phyloP scores from a whole-genome alignment of 139 green algal species.

The Medakamo hakoo region DNA sequence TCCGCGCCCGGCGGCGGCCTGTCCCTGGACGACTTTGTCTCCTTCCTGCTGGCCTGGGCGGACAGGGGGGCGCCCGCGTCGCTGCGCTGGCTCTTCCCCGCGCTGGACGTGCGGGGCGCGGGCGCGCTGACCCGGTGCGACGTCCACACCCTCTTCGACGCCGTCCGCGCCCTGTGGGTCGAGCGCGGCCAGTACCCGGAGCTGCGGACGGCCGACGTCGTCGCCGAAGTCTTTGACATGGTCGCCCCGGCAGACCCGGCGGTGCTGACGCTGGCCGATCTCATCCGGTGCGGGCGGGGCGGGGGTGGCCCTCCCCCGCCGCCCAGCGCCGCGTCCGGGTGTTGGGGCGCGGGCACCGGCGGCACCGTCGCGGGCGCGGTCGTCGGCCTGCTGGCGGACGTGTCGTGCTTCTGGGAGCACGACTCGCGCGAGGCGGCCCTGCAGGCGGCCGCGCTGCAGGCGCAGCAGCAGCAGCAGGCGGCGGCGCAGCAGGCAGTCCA shows the following conservation, averaged over 20 bases:
- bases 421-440: constrained; percentile 38
- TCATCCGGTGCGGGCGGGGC: constrained; percentile 20
- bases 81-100: constrained; percentile 50
- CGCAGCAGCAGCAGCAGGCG: constrained; percentile 1
- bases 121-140: constrained; percentile 28
- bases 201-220: constrained; percentile 29
- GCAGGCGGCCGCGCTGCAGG: constrained; percentile 9
- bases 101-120: constrained; percentile 37
- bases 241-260: constrained; percentile 15
- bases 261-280: constrained; percentile 23
- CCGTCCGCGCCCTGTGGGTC: constrained; percentile 29
- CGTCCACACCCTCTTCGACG: constrained; percentile 32
- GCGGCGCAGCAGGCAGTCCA: too few relatives aligned
- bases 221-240: constrained; percentile 39
- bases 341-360: too few relatives aligned
- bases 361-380: constrained; percentile 17
- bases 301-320: too few relatives aligned
- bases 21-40: constrained; percentile 20
- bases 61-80: constrained; percentile 23
- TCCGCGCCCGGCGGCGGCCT: background rate
- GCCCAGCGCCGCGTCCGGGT: too few relatives aligned
- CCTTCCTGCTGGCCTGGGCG: constrained; percentile 61
- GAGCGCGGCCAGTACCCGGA: constrained; percentile 27
- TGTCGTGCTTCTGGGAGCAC: constrained; percentile 44
- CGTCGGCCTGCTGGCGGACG: constrained; percentile 31